Conservation (phyloP, 2,329 filamentous ascomycete species). For the Alternaria longipes region DNA sequence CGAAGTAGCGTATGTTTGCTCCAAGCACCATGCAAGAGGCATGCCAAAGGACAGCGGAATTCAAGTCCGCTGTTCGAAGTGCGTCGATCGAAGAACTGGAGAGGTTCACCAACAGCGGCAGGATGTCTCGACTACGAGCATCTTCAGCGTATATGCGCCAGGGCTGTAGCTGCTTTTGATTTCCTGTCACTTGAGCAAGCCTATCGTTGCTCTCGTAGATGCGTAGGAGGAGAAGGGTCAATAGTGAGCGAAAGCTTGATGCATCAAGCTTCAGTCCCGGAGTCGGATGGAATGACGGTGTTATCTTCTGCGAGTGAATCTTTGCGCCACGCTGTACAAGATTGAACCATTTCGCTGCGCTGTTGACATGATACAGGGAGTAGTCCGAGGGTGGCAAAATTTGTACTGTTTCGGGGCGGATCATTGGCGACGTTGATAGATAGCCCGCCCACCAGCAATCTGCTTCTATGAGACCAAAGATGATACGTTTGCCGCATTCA, state of each 20-base stretch:
- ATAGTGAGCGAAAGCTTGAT: constrained; percentile 40
- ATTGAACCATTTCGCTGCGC: constrained; percentile 43
- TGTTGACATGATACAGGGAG: constrained; percentile 56
- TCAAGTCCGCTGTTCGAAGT: constrained; percentile 57
- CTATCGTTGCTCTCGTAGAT: constrained; percentile 49
- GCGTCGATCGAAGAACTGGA: constrained; percentile 54
- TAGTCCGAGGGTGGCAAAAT: constrained; percentile 58
- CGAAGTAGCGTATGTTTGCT: constrained; percentile 63
- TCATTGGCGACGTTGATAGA: constrained; percentile 58
- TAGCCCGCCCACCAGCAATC: constrained; percentile 62
- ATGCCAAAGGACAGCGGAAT: constrained; percentile 63
- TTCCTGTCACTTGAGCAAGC: constrained; percentile 35
- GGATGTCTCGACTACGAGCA: constrained; percentile 53
- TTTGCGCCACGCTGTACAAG: constrained; percentile 41
- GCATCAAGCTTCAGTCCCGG: constrained; percentile 45
- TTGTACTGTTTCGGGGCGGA: constrained; percentile 58
- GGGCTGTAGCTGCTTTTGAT: constrained; percentile 44
- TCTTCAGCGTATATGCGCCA: constrained; percentile 60
- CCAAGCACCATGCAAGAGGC: constrained; percentile 63
- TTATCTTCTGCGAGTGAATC: constrained; percentile 45
- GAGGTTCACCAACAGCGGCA: constrained; percentile 49
- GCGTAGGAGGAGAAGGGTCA: constrained; percentile 45
- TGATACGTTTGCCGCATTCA: constrained; percentile 61
- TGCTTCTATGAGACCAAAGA: constrained; percentile 57
- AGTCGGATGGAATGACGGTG: constrained; percentile 45